These are phyloP conservation scores for Exophiala sp. DNA, from an alignment of 2,329 filamentous ascomycete genomes.

Conservation along the genomic window DNA sequence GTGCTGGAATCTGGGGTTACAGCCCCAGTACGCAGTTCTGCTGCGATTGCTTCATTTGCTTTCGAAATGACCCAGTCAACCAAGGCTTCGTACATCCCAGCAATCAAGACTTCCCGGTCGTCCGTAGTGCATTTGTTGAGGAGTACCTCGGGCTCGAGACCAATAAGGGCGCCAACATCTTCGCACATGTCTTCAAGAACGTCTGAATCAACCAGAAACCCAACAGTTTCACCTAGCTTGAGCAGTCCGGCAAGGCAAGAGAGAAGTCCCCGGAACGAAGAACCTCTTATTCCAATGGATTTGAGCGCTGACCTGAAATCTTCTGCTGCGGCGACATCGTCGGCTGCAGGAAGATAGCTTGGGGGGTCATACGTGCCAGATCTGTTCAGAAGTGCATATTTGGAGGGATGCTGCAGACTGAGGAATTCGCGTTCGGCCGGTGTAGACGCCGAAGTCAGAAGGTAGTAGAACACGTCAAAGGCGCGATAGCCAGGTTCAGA, in stretches of 20 bases:
- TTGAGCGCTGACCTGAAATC: conserved; percentile 85
- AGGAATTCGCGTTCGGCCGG: conserved; percentile 84
- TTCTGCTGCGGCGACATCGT: conserved; percentile 86
- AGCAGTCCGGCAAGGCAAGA: conserved; percentile 79
- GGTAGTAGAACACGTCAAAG: conserved; percentile 97
- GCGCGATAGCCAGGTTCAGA: conserved; percentile 75
- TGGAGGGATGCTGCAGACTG: conserved; percentile 67
- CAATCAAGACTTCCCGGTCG: conserved; percentile 75
- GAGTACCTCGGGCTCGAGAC: conserved; percentile 78
- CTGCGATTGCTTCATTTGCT: conserved; percentile 76
- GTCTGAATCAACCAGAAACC: conserved; percentile 78
- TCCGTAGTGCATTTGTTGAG: conserved; percentile 72
- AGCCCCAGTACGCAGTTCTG: conserved; percentile 57
- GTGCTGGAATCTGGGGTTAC: conserved; percentile 42
- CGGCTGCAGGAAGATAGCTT: conserved; percentile 81
- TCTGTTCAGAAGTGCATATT: conserved; percentile 71
- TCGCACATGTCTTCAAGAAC: conserved; percentile 79
- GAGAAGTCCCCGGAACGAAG: conserved; percentile 72
- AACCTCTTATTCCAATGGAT: conserved; percentile 87
- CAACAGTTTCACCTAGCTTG: conserved; percentile 85
- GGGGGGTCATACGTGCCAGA: conserved; percentile 83
- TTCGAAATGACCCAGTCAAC: conserved; percentile 91
- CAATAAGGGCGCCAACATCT: conserved; percentile 79
- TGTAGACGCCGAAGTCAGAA: conserved; percentile 85
- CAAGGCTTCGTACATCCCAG: conserved; percentile 83